These are phyloP conservation scores for Stephania yunnanensis DNA, from an alignment of 164 flowering plant genomes.

Conservation along the genomic window DNA sequence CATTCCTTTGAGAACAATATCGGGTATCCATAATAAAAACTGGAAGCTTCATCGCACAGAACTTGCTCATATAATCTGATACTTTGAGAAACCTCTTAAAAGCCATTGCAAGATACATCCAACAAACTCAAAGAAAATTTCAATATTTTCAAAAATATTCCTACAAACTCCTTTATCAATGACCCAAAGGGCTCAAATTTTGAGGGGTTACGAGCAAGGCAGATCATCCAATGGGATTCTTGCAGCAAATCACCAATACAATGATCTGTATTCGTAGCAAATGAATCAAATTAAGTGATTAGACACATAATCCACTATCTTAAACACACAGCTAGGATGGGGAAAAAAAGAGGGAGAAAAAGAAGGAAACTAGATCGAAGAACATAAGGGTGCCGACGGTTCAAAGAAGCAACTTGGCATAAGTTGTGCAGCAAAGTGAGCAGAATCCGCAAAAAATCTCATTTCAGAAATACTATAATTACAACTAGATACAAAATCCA, in stretches of 20 bases:
- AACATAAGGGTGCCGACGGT: too few relatives aligned
- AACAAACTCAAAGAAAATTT: neutral
- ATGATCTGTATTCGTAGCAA: neutral
- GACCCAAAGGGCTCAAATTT: neutral
- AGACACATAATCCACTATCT: neutral
- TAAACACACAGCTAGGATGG: too few relatives aligned
- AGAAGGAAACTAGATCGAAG: too few relatives aligned
- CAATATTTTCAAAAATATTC: neutral
- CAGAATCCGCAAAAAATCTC: too few relatives aligned
- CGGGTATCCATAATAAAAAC: neutral
- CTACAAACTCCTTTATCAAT: neutral
- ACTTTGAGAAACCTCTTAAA: neutral
- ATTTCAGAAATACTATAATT: too few relatives aligned
- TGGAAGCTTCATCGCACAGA: neutral
- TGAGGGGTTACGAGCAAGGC: neutral
- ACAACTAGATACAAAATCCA: too few relatives aligned
- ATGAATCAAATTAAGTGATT: neutral
- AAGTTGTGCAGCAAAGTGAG: too few relatives aligned
- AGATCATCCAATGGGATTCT: neutral
- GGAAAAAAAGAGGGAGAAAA: too few relatives aligned
- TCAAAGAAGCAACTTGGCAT: too few relatives aligned
- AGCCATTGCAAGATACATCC: slow-evolving; percentile 3
- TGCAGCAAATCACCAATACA: slow-evolving; percentile 2
- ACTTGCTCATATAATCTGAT: slow-evolving; percentile 1
- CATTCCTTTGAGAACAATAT: neutral